These are phyloP conservation scores for Hebeloma cylindrosporum DNA, from an alignment of 768 basidiomycete genomes.

Conservation along the genomic window DNA sequence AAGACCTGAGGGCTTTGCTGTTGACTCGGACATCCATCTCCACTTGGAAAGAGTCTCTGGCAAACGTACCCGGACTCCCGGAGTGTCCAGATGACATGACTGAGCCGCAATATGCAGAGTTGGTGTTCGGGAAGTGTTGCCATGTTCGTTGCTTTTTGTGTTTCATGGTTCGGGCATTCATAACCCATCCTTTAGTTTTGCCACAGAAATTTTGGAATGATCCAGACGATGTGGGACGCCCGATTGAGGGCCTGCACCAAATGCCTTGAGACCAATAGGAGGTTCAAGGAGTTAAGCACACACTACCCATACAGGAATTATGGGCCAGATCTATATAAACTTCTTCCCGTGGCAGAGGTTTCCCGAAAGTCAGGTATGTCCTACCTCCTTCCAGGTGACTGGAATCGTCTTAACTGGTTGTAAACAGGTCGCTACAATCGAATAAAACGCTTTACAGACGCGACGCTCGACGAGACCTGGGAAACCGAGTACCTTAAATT, in stretches of 20 bases:
- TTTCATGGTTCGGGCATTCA: background rate
- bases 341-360: too few species aligned
- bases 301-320: background rate
- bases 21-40: constrained; percentile 39
- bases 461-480: background rate
- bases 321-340: too few species aligned
- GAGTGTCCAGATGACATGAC: constrained; percentile 44
- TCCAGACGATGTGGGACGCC: background rate
- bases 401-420: too few species aligned
- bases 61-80: constrained; percentile 36
- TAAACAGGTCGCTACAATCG: too few species aligned
- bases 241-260: background rate
- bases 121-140: constrained; percentile 44
- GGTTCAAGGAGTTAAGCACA: background rate
- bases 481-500: too few species aligned
- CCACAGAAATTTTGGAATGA: background rate
- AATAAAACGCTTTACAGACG: too few species aligned
- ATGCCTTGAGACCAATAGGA: background rate
- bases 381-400: too few species aligned
- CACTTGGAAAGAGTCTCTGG: constrained; percentile 43
- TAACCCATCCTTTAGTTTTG: background rate
- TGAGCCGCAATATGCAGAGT: constrained; percentile 44
- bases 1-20: constrained; percentile 40
- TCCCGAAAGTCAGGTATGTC: too few species aligned
- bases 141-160: constrained; percentile 37